Conservation (phyloP, 116 monocot species). For the Papilionanthe hybrid region DNA sequence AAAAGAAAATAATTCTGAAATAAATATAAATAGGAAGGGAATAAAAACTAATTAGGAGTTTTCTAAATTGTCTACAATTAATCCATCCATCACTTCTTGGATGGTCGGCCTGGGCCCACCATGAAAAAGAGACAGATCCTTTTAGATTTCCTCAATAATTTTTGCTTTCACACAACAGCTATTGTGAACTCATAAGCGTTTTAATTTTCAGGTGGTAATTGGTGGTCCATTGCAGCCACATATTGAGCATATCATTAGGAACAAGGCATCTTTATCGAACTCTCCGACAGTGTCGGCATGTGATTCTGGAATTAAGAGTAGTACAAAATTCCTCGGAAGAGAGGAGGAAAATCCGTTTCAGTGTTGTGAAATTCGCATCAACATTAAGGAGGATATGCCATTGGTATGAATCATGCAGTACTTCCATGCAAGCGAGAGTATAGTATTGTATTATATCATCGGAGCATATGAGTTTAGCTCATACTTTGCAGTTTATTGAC, state of each 20-base stretch:
- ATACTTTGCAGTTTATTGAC: slow-evolving; percentile 49
- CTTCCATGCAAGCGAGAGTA: not conserved
- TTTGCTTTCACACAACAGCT: not conserved
- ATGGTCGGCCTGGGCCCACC: no score
- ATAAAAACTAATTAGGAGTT: no score
- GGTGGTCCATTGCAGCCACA: slow-evolving; percentile 79
- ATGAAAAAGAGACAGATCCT: no score
- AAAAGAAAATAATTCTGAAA: no score
- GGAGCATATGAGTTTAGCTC: not conserved
- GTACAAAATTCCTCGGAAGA: slow-evolving; percentile 39
- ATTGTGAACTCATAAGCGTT: not conserved
- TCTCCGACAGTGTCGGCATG: slow-evolving; percentile 66
- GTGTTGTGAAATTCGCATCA: slow-evolving; percentile 62
- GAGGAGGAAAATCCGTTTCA: slow-evolving; percentile 50
- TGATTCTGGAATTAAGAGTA: slow-evolving; percentile 48
- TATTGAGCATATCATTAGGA: slow-evolving; percentile 62
- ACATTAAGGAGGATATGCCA: slow-evolving; percentile 34
- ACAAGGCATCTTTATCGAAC: slow-evolving; percentile 54
- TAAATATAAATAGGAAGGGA: no score
- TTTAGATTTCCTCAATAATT: not conserved
- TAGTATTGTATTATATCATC: not conserved
- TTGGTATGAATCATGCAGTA: slow-evolving; percentile 31
- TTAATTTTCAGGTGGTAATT: slow-evolving; percentile 43
- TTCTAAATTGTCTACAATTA: no score
- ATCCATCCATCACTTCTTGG: no score